Evolutionary conservation across 108 stramenopile species (phyloP), one percentile per base, ranked within the genome.

Genomic region (Nitzschia sp.): DNA sequence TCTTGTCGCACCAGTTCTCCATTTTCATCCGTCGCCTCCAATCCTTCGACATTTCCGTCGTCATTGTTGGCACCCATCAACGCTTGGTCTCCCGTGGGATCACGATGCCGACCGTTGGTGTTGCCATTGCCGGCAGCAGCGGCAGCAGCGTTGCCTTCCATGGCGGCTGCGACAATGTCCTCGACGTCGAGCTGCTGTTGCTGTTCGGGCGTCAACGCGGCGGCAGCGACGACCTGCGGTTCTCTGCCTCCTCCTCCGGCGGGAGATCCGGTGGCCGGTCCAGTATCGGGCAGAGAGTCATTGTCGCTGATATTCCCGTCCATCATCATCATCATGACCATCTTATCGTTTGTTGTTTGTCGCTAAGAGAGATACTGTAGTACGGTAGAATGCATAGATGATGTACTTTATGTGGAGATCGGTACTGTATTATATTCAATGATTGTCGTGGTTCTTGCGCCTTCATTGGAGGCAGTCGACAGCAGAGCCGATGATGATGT

Each of bases 1-100:
- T 79, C 81, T 35, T 71, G 76, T 56, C 75, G 71, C n/a, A 92
- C 88, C 62, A 92, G 41, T 67, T 92, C 87, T 28, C 88, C 91
- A 45, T 77, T 83, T 64, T 89, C 91, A 69, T 92, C 91, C 16
- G 77, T 63, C 6, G 80, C 77, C 35, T 87, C 85, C 44, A 85
- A 83, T 9, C 75, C 83, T 3, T 57, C 75, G 8, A 76, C 83
- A 22, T 29, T 71, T 15, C 46, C 64, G n/a, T 53, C 68, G 34
- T 69, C 75, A 25, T 69, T 76, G 41, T 68, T 48, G 35, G 79
- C 86, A 25, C 88, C 91, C 83, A 89, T 87, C 21, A 89, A 52
- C n/a, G 88, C 91, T 45, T 84, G 80, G 29, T 87, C 79, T 53
- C 79, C 83, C n/a, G 71, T 47, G 4, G 57, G 25, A 31, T 66